Conservation (phyloP, 768 basidiomycete species). For the button mushroom (Agaricus bisporus) region DNA sequence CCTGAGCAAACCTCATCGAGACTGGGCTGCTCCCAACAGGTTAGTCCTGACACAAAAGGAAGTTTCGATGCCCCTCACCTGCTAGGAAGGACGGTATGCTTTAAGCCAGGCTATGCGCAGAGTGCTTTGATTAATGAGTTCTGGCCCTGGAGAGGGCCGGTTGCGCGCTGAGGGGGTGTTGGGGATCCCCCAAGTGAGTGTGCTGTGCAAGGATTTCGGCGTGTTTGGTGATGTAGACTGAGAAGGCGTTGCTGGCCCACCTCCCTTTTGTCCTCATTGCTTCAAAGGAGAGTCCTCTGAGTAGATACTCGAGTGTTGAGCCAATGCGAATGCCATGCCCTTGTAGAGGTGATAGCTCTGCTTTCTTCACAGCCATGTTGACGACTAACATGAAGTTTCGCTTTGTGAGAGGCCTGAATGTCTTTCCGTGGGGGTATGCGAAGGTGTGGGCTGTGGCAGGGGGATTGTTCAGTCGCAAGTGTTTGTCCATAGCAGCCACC, state of each 20-base stretch:
- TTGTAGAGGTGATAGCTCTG: conserved; percentile 8
- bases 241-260: conserved; percentile 17
- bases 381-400: conserved; percentile 18
- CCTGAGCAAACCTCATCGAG: no score
- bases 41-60: no score
- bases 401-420: conserved; percentile 19
- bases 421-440: background rate
- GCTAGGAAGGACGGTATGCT: no score
- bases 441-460: conserved; percentile 11
- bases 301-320: conserved; percentile 28
- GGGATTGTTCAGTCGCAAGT: conserved; percentile 21
- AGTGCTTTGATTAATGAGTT: no score
- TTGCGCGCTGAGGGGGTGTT: no score
- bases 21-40: no score
- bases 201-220: conserved; percentile 14
- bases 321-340: conserved; percentile 23
- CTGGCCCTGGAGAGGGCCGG: background rate
- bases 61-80: no score
- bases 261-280: conserved; percentile 26
- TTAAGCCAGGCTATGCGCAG: no score
- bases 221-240: conserved; percentile 12
- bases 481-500: conserved; percentile 13
- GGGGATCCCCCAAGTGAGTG: conserved; percentile 1
- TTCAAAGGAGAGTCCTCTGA: conserved; percentile 27
- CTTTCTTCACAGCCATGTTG: conserved; percentile 7